Evolutionary conservation across 805 yeast genomes (phyloP).

Genomic region (Candida silvicultrix): DNA sequence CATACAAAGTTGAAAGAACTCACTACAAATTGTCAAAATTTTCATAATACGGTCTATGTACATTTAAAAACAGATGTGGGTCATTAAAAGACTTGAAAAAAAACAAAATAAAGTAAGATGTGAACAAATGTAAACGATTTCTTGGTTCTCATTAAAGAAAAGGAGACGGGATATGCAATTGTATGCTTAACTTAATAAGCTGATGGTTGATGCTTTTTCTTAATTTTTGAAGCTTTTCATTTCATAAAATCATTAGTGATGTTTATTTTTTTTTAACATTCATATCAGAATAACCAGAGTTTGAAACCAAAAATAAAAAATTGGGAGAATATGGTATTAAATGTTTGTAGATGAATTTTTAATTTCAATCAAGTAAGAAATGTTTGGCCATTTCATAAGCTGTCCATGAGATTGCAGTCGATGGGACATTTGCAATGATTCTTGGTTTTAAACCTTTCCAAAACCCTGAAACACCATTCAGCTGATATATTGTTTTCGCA

Average conservation of each 20-base stretch:
- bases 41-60: background rate
- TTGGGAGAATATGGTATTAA: no score
- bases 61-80: background rate
- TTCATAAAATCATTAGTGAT: background rate
- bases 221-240: background rate
- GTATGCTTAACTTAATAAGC: no score
- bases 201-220: no score
- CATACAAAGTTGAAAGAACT: conserved; percentile 4
- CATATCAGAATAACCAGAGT: no score
- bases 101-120: background rate
- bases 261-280: background rate
- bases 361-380: conserved; percentile 24
- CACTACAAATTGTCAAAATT: background rate
- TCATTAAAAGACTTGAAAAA: background rate
- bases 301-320: no score
- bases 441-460: conserved; percentile 85
- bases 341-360: no score
- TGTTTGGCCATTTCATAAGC: conserved; percentile 93
- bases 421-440: conserved; percentile 87
- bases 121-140: no score
- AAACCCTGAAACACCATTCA: conserved; percentile 64
- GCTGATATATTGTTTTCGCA: conserved; percentile 54
- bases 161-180: background rate
- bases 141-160: background rate
- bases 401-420: conserved; percentile 97